Evolutionary conservation across 345 rosid genomes (phyloP).

Genomic region (Nasturtium officinale): DNA sequence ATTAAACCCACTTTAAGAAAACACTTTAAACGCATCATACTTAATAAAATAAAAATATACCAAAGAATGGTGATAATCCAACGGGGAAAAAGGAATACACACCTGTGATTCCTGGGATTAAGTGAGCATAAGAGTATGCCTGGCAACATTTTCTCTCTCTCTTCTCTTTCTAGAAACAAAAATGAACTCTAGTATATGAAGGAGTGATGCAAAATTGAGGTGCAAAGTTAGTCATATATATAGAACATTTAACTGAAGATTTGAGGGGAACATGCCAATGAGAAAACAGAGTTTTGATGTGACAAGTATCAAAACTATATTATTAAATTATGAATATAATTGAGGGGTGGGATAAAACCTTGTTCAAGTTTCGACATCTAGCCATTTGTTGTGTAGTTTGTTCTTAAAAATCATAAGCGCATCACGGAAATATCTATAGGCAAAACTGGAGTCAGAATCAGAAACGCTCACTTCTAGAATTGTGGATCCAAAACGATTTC

Average conservation of each 20-base stretch:
- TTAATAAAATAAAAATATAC: not conserved
- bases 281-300: slow-evolving; percentile 25
- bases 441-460: slow-evolving; percentile 2
- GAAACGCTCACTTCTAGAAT: not conserved
- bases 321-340: slow-evolving; percentile 19
- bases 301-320: slow-evolving; percentile 42
- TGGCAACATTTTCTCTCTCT: slow-evolving; percentile 50
- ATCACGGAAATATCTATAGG: not conserved
- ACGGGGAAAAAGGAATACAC: not conserved
- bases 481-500: not conserved
- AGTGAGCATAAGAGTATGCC: slow-evolving; percentile 58
- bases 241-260: slow-evolving; percentile 1
- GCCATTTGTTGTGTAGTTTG: slow-evolving; percentile 32
- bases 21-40: not conserved
- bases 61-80: not conserved
- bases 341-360: not conserved
- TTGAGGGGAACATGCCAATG: slow-evolving; percentile 17
- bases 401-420: slow-evolving; percentile 1
- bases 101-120: slow-evolving; percentile 55
- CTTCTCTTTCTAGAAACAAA: slow-evolving; percentile 2
- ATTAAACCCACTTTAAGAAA: not conserved
- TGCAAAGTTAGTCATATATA: slow-evolving; percentile 26
- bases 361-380: slow-evolving; percentile 31
- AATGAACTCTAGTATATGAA: not conserved
- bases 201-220: slow-evolving; percentile 14